Percentiles rank a stretch among this genome's conserved stretches.
Evolutionary conservation across 108 stramenopile species (phyloP).

Genomic region (Conticribra weissflogii): DNA sequence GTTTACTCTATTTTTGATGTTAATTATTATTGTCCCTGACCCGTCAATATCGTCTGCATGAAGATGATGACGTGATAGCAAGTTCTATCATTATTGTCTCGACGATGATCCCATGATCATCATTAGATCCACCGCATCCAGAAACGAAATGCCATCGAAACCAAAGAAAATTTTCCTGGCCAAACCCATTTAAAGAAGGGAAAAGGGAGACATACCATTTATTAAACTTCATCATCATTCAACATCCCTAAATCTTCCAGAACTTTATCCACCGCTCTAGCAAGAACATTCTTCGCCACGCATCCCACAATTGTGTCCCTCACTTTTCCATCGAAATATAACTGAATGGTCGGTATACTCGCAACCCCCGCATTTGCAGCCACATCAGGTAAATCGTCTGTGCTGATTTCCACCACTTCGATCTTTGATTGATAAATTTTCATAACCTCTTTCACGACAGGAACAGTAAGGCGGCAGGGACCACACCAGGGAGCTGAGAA

Average conservation of each 20-base stretch:
- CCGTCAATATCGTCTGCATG: too few relatives aligned
- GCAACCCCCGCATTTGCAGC: conserved; percentile 68
- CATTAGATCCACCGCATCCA: too few relatives aligned
- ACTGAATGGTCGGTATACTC: conserved; percentile 88
- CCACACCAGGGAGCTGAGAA: conserved; percentile 88
- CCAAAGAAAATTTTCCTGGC: too few relatives aligned
- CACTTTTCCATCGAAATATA: conserved; percentile 65
- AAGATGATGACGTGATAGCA: too few relatives aligned
- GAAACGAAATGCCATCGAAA: too few relatives aligned
- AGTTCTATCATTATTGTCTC: too few relatives aligned
- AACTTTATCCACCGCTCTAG: conserved; percentile 74
- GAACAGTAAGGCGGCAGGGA: conserved; percentile 76
- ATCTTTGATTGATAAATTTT: conserved; percentile 68
- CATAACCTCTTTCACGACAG: conserved; percentile 80
- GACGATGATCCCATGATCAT: too few relatives aligned
- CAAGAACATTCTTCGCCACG: conserved; percentile 81
- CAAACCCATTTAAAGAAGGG: too few relatives aligned
- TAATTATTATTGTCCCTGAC: too few relatives aligned
- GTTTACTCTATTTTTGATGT: too few relatives aligned
- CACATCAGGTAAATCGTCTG: conserved; percentile 84
- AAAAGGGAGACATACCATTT: not conserved
- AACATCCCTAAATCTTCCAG: conserved; percentile 71
- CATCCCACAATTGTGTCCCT: conserved; percentile 85
- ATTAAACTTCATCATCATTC: conserved; percentile 13
- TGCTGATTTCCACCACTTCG: conserved; percentile 79